Conservation (phyloP, 2,329 filamentous ascomycete species). For the Fusarium secorum region DNA sequence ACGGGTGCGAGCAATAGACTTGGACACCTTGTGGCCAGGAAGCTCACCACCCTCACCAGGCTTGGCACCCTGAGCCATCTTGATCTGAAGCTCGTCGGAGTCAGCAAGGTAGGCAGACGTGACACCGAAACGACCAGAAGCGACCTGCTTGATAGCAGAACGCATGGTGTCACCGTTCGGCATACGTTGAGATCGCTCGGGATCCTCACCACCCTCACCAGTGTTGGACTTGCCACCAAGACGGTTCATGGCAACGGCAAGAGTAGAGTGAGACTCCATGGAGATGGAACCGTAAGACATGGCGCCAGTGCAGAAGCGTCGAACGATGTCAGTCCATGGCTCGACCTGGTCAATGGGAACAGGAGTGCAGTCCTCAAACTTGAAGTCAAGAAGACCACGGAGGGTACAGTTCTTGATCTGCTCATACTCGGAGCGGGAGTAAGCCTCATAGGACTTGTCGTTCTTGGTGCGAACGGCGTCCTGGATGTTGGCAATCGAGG, state of each 20-base stretch:
- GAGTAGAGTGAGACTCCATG: constrained; percentile 96
- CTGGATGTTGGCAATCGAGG: constrained; percentile 95
- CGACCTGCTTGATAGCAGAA: constrained; percentile 97
- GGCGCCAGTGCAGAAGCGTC: constrained; percentile 93
- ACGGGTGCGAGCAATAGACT: constrained; percentile 90
- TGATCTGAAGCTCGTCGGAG: constrained; percentile 96
- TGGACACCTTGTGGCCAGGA: constrained; percentile 95
- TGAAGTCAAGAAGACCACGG: constrained; percentile 93
- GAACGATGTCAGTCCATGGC: constrained; percentile 97
- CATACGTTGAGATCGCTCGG: constrained; percentile 85
- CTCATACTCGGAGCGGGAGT: constrained; percentile 91
- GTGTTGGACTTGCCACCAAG: constrained; percentile 97
- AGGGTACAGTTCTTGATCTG: constrained; percentile 97
- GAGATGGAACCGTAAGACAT: constrained; percentile 99
- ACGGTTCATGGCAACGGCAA: constrained; percentile 96
- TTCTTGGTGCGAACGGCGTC: constrained; percentile 97
- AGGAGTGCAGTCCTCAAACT: constrained; percentile 84
- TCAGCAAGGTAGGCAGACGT: constrained; percentile 95
- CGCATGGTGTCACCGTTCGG: constrained; percentile 96
- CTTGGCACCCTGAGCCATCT: constrained; percentile 99
- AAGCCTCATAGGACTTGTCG: constrained; percentile 97
- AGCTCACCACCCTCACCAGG: constrained; percentile 97
- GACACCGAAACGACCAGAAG: constrained; percentile 94
- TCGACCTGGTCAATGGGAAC: constrained; percentile 97
- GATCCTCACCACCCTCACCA: constrained; percentile 95